Evolutionary conservation across 1,284 basidiomycete species (phyloP).

Genomic region (Apiotrichum sp.): DNA sequence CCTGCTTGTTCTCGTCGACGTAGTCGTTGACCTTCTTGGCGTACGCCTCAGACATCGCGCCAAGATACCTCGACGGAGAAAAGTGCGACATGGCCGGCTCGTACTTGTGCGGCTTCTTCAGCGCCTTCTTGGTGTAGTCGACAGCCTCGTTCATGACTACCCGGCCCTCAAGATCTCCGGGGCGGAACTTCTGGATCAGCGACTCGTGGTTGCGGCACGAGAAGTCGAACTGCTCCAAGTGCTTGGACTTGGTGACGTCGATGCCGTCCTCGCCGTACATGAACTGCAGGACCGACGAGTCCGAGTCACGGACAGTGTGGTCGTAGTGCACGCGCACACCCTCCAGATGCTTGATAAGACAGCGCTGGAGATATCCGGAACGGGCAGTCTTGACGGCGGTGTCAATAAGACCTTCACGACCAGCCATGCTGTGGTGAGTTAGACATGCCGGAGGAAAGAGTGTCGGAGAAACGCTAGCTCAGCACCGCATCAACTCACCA

Average conservation of each 20-base stretch:
- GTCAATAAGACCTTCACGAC: constrained; percentile 96
- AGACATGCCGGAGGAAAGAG: no score
- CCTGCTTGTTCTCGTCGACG: constrained; percentile 68
- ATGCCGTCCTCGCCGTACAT: constrained; percentile 94
- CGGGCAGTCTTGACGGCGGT: constrained; percentile 99
- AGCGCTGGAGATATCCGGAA: constrained; percentile 96
- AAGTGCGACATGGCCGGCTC: constrained; percentile 72
- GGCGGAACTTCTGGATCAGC: constrained; percentile 67
- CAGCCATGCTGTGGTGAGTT: no score
- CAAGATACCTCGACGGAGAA: constrained; percentile 74
- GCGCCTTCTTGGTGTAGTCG: constrained; percentile 80
- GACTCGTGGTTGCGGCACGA: constrained; percentile 80
- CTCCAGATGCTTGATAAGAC: constrained; percentile 97
- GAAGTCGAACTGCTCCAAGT: constrained; percentile 86
- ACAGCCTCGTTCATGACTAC: constrained; percentile 66
- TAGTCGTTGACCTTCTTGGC: constrained; percentile 76
- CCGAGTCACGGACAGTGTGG: constrained; percentile 93
- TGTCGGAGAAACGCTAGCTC: no score
- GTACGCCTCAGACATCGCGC: constrained; percentile 89
- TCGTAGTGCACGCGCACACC: constrained; percentile 96
- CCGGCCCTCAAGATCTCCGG: constrained; percentile 56
- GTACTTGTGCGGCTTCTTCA: constrained; percentile 65
- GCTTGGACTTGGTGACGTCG: constrained; percentile 93
- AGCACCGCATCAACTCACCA: no score
- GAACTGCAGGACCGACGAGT: constrained; percentile 92